Evolutionary conservation across 2,329 filamentous ascomycete species (phyloP), one percentile per base, ranked within the genome.

Genomic region (Tolypocladium album): DNA sequence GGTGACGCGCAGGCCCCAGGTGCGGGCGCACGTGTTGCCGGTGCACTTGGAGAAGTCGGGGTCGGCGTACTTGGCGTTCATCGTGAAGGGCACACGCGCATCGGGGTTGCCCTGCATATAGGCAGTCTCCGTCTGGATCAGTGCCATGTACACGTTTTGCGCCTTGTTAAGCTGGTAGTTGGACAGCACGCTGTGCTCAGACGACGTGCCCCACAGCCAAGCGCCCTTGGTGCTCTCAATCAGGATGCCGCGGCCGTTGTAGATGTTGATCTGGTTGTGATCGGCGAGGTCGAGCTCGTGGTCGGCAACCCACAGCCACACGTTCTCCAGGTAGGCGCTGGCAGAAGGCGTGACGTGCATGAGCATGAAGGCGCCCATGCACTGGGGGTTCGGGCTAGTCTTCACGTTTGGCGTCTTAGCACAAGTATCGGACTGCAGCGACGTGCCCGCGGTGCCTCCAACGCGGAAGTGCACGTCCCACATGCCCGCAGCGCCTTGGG

Each of bases 401-500:
- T 79, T 81, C 17, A 78, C 75, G 57, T 81, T 79, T 50, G 89
- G 88, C 63, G 87, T 89, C 81, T 95, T 95, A 72, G 83, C 74
- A 78, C 92, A 97, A 59, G 80, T 86, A 72, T 90, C 82, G 22
- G 87, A 88, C 75, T 95, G 90, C 20, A 97, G 82, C 64, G 89
- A 76, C 36, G 92, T 95, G 62, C 93, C 93, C 5, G 89, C 87
- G 59, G 88, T 87, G 52, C 94, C 94, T 67, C 92, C 93, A 67
- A 99, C 84, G 69, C 94, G 90, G 76, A 94, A 88, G 79, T 99
- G 94, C n/a, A 92, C 87, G 69, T 99, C 94, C 90, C 92, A 99
- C 75, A 97, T 86, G 63, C 86, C 93, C 24, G 86, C 87, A 1
- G 85, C 83, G 55, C 90, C 91, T 61, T 87, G 81, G 59, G 74